phyloP scores from a whole-genome alignment of 2,329 filamentous ascomycete genomes.

The Parascedosporium putredinis region DNA sequence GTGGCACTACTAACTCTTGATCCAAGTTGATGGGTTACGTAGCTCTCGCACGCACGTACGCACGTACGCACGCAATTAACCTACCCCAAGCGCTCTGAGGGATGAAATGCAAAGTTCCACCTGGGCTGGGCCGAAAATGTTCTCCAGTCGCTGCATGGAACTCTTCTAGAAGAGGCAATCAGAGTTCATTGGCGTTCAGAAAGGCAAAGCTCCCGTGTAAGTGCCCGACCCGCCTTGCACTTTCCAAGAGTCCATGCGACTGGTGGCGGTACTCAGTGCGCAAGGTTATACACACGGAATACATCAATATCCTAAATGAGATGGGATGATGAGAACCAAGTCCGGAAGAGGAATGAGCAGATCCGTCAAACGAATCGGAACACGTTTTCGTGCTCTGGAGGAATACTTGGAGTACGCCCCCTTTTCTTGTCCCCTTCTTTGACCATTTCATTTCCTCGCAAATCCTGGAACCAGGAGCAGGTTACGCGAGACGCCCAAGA shows the following conservation, averaged over 20 bases:
- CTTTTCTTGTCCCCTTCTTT: neutral
- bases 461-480: neutral
- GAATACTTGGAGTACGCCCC: neutral
- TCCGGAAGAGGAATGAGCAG: neutral
- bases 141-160: constrained; percentile 1
- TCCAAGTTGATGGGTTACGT: too few relatives aligned
- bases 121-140: too few relatives aligned
- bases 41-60: too few relatives aligned
- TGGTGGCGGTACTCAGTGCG: neutral
- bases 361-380: neutral
- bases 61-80: too few relatives aligned
- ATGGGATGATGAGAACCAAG: neutral
- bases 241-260: neutral
- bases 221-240: neutral
- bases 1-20: too few relatives aligned
- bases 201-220: neutral
- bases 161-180: neutral
- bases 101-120: too few relatives aligned
- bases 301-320: neutral
- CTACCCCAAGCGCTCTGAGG: too few relatives aligned
- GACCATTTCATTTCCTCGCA: neutral
- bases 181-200: neutral
- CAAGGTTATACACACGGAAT: neutral
- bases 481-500: neutral
- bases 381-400: neutral